Percentiles rank a stretch among this genome's conserved stretches.
Conservation (phyloP, 768 basidiomycete species). For the Coprinopsis marcescibilis region DNA sequence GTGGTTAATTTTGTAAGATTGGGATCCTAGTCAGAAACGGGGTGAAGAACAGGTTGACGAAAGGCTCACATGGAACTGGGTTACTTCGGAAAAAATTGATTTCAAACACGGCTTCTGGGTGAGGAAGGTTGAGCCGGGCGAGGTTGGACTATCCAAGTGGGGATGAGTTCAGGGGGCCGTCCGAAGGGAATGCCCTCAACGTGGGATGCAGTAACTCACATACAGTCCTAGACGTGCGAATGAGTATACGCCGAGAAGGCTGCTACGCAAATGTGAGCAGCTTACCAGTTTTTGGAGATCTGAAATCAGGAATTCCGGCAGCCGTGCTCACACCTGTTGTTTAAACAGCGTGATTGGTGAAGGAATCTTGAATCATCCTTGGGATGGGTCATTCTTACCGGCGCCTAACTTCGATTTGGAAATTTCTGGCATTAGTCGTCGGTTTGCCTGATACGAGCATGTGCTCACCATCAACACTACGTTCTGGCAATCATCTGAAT, state of each 20-base stretch:
- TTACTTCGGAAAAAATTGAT: conserved; percentile 78
- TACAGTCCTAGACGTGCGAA: conserved; percentile 40
- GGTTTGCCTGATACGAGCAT: conserved; percentile 1
- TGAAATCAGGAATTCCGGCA: too few relatives aligned
- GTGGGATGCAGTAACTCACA: conserved; percentile 26
- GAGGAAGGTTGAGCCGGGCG: conserved; percentile 72
- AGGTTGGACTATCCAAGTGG: conserved; percentile 58
- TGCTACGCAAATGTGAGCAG: conserved; percentile 1
- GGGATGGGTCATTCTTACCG: too few relatives aligned
- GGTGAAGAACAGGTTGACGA: neutral
- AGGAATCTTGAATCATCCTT: too few relatives aligned
- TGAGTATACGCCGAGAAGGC: neutral
- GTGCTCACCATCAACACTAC: conserved; percentile 67
- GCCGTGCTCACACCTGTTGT: too few relatives aligned
- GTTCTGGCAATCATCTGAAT: conserved; percentile 60
- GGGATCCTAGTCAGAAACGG: neutral
- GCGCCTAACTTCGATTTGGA: conserved; percentile 50
- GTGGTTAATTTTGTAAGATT: neutral
- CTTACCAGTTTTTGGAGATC: too few relatives aligned
- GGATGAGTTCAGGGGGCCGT: neutral
- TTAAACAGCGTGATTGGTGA: too few relatives aligned
- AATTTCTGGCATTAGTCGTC: neutral
- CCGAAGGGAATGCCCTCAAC: neutral
- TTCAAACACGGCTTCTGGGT: conserved; percentile 94
- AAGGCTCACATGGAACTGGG: conserved; percentile 67